Percentiles rank a stretch among this genome's conserved stretches.
Conservation (phyloP, 345 rosid genomes). For the Salix suchowensis region DNA sequence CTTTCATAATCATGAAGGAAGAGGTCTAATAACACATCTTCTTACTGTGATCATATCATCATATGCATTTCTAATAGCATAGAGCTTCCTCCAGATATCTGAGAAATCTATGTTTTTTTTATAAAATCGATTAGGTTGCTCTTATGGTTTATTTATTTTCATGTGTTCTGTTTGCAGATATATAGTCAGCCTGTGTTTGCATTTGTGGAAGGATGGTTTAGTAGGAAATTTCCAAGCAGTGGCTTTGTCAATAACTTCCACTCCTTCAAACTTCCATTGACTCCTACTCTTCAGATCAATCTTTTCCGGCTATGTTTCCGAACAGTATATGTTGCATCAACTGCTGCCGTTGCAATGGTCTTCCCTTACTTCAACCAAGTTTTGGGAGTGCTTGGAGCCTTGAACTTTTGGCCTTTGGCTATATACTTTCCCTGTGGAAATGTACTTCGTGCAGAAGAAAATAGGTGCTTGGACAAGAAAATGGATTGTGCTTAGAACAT, state of each 20-base stretch:
- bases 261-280: constrained; percentile 23
- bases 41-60: too few species aligned
- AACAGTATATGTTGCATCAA: constrained; percentile 41
- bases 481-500: constrained; percentile 48
- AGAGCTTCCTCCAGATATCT: not conserved
- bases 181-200: constrained; percentile 67
- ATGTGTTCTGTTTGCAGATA: constrained; percentile 34
- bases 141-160: not conserved
- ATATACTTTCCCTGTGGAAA: constrained; percentile 67
- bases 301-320: constrained; percentile 41
- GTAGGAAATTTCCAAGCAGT: constrained; percentile 33
- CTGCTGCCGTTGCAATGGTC: constrained; percentile 34
- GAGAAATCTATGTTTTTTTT: not conserved
- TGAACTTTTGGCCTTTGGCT: constrained; percentile 66
- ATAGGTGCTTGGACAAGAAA: constrained; percentile 42
- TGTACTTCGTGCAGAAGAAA: constrained; percentile 53
- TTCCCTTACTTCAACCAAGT: constrained; percentile 70
- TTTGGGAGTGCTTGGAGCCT: constrained; percentile 51
- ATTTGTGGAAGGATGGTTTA: constrained; percentile 49
- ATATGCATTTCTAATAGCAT: too few species aligned
- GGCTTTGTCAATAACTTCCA: constrained; percentile 38
- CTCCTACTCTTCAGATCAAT: constrained; percentile 33
- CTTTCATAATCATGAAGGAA: too few species aligned
- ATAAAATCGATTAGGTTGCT: not conserved
- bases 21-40: too few species aligned